These are phyloP conservation scores for Petunia axillaris DNA, from an alignment of 257 asterid species.

Conservation along the genomic window DNA sequence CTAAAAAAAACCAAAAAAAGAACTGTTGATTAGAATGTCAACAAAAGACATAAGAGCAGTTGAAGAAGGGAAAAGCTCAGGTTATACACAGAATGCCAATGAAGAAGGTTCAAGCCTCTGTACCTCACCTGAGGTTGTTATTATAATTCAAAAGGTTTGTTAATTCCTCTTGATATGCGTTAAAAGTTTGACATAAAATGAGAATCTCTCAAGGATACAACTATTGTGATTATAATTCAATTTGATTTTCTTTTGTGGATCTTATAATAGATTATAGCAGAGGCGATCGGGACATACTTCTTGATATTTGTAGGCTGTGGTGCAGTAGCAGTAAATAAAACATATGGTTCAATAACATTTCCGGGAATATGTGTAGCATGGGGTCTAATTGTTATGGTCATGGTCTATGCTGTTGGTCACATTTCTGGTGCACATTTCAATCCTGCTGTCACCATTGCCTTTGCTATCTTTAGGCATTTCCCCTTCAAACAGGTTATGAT, in stretches of 20 bases:
- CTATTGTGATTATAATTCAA: neutral
- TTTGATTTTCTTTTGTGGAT: neutral
- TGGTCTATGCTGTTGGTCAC: conserved; percentile 70
- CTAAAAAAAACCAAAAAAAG: neutral
- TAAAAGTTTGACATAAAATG: neutral
- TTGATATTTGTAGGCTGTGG: conserved; percentile 68
- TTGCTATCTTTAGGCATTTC: conserved; percentile 61
- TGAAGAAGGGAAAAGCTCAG: conserved; percentile 47
- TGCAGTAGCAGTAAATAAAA: conserved; percentile 59
- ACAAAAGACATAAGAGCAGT: conserved; percentile 38
- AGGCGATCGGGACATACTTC: conserved; percentile 66
- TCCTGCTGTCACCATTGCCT: conserved; percentile 72
- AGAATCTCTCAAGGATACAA: neutral
- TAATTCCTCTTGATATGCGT: neutral
- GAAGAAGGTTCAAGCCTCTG: conserved; percentile 40
- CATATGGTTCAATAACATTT: conserved; percentile 56
- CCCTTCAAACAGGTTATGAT: conserved; percentile 49
- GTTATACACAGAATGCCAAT: conserved; percentile 28
- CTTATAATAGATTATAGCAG: conserved; percentile 53
- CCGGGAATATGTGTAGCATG: conserved; percentile 61
- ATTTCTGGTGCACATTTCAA: conserved; percentile 77
- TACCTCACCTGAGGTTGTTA: conserved; percentile 46
- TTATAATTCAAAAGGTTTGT: conserved; percentile 53
- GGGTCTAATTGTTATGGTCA: conserved; percentile 62
- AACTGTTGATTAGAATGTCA: conserved; percentile 40